Evolutionary conservation across 805 yeast species (phyloP), one percentile per base, ranked within the genome.

Genomic region (Clavispora santaluciae): DNA sequence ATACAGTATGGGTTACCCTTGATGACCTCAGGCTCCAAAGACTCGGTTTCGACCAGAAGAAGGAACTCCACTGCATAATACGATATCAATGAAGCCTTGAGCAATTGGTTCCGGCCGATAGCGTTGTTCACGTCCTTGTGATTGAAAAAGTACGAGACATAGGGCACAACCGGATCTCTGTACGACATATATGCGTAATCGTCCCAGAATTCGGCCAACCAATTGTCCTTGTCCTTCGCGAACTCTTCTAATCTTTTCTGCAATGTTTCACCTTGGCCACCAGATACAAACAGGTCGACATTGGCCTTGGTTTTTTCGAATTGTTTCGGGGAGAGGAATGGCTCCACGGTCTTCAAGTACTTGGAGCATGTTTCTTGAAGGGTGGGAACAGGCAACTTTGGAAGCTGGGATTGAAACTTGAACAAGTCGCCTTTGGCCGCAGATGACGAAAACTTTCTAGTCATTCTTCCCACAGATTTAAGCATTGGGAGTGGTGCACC

Each of bases 151-250:
- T 91, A 91, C 16, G 95, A 85, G 26, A 88, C 96, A 58, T 81
- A 90, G 10, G 98, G 97, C 21, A 86, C 86, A n/a, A 91, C 86
- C 0, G 98, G 95, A 63, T 88, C 98, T 50, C 93, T 76, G 68
- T 88, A 90, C 30, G 84, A 80, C 70, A 91, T 71, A 65, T 91
- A 91, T 16, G 96, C 95, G 51, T 85, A 86, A 54, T 86, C 84
- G 62, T 91, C 95, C 99, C 99, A 91, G 75, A 83, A 88, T 45
- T 78, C 83, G 35, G 85, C 77, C 55, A 91, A 73, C 99, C 99
- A 91, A 63, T 91, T 91, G 58, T 88, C 82, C 46, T 78, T 76
- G 39, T 64, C 73, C 22, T 64, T 53, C 22, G 91, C 82, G 50
- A 79, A 78, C 20, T 72, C 66, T 26, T 62, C 56, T 39, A 91